Percentiles rank a stretch among this genome's conserved stretches.
These are phyloP conservation scores for Conringia planisiliqua DNA, from an alignment of 345 rosid species.

Conservation along the genomic window DNA sequence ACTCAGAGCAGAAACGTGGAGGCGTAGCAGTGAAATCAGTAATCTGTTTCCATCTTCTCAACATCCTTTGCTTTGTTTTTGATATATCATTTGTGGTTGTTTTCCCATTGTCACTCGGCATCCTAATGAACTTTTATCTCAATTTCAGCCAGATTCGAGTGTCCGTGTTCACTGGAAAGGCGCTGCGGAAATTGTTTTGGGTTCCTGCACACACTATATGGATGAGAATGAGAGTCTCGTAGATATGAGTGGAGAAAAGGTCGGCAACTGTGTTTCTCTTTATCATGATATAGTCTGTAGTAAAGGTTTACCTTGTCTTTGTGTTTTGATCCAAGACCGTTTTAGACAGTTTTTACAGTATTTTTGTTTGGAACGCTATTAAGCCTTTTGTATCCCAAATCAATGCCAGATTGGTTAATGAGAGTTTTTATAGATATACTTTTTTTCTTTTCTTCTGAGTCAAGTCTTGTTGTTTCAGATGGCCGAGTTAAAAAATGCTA, in stretches of 20 bases:
- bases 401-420: constrained; percentile 6
- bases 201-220: constrained; percentile 65
- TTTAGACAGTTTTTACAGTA: not conserved
- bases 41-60: constrained; percentile 20
- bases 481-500: constrained; percentile 49
- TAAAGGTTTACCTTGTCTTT: not conserved
- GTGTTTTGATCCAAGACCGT: not conserved
- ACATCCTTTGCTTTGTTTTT: not conserved
- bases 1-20: constrained; percentile 84
- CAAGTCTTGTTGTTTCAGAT: constrained; percentile 40
- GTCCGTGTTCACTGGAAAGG: constrained; percentile 97
- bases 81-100: not conserved
- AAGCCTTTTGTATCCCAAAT: constrained; percentile 7
- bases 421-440: not conserved
- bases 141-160: constrained; percentile 53
- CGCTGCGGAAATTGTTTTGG: constrained; percentile 92
- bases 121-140: not conserved
- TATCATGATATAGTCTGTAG: not conserved
- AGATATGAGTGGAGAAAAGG: constrained; percentile 68
- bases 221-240: constrained; percentile 48
- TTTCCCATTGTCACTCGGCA: not conserved
- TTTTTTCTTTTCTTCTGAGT: constrained; percentile 6
- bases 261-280: constrained; percentile 20
- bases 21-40: constrained; percentile 79
- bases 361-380: no score